Base-by-base conservation (phyloP, 257 asterid species). In the Gentiana straminea region DNA sequence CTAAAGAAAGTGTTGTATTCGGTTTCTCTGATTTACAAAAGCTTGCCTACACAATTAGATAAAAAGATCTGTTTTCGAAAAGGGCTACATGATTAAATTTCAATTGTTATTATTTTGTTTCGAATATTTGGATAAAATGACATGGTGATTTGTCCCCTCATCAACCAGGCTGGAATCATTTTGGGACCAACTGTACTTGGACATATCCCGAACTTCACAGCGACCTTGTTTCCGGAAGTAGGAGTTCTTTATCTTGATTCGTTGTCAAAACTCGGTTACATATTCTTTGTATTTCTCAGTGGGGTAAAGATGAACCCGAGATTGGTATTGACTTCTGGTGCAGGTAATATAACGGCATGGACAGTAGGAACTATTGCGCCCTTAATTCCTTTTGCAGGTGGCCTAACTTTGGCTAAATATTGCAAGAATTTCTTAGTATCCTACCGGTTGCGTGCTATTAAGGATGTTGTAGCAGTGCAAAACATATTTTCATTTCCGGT, bases 241-340 rank as follows among this genome's bases (percentile, higher is more conserved):
- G 98, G 94, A 64, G 64, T 81, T 4, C 84, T 70, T 69, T 88
- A 69, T 69, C 64, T 91, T 61, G 89, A 83, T 62, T 57, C 76
- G 9, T 68, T 91, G 13, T 78, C 95, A 7, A 91, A 81, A 77
- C 51, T 91, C 8, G 97, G 98, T 49, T 87, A 74, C 69, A 75
- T 81, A 33, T 91, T 81, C 81, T 87, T 79, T 41, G 83, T 84
- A 56, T 91, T 87, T 73, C 83, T 87, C 8, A 66, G 81, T 36
- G 98, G 97, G n/a, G 95, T 91, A 60, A 88, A 91, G 67, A 84
- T 91, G 95, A 94, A 91, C 52, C 86, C 97, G 0, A 71, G 72
- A 66, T 68, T 82, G 33, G 84, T 91, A 15, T 58, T 76, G 44
- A 79, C 82, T 55, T 56, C 64, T 3, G 60, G 64, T 58, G 59